Evolutionary conservation across 2,329 filamentous ascomycete genomes (phyloP).

Genomic region (Colletotrichum sp.): DNA sequence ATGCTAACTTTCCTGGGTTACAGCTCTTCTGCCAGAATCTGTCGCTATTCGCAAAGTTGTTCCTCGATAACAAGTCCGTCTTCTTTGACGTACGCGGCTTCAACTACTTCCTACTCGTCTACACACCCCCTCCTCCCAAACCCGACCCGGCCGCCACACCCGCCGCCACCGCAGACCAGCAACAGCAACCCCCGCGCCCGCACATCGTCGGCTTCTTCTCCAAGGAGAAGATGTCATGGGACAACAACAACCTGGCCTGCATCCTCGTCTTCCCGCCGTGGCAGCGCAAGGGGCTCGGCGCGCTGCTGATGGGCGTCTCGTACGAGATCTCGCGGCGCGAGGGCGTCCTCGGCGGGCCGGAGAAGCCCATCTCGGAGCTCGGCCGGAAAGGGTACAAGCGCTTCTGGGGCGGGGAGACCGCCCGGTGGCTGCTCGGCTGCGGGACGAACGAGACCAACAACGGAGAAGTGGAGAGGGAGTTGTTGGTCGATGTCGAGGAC

Average conservation of each 20-base stretch:
- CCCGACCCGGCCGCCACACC: not conserved
- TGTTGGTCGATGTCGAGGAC: constrained; percentile 69
- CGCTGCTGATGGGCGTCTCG: constrained; percentile 88
- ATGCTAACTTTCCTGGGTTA: not conserved
- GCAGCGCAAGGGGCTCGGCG: constrained; percentile 88
- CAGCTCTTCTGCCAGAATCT: constrained; percentile 92
- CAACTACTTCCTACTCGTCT: constrained; percentile 90
- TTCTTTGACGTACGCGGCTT: constrained; percentile 97
- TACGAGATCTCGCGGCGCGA: constrained; percentile 91
- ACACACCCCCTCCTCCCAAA: constrained; percentile 61
- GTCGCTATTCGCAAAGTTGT: constrained; percentile 94
- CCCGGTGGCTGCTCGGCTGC: constrained; percentile 63
- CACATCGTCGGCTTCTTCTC: constrained; percentile 96
- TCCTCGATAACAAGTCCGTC: constrained; percentile 97
- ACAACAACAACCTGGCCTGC: constrained; percentile 96
- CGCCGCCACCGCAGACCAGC: not conserved
- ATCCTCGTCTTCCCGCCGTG: constrained; percentile 96
- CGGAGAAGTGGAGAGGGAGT: not conserved
- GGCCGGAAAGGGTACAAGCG: constrained; percentile 82
- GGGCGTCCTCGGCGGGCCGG: constrained; percentile 84
- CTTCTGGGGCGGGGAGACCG: constrained; percentile 87
- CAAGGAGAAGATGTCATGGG: constrained; percentile 99
- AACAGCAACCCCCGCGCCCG: constrained; percentile 28
- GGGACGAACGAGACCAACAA: not conserved
- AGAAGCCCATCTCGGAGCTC: constrained; percentile 89